Conservation (phyloP, 2,329 filamentous ascomycete genomes). For the Akanthomyces dipterigenus region DNA sequence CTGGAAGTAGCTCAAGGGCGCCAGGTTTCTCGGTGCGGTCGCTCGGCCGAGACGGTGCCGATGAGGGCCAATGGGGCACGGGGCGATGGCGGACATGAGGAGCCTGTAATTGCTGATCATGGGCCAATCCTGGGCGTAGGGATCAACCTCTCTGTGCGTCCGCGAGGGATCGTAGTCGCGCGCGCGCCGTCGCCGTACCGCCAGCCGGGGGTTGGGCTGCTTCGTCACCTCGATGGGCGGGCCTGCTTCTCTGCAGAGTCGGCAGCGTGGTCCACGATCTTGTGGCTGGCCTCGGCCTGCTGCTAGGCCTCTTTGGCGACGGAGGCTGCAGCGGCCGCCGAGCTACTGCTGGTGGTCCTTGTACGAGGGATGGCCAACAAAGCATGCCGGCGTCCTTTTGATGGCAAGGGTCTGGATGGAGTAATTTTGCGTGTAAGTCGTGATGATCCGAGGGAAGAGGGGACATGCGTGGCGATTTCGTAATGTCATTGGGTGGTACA, state of each 20-base stretch:
- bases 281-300: constrained; percentile 14
- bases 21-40: constrained; percentile 64
- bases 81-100: constrained; percentile 70
- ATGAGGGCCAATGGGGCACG: constrained; percentile 65
- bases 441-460: neutral
- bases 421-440: neutral
- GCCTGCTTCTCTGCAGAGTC: constrained; percentile 20
- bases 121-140: constrained; percentile 63
- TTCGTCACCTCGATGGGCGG: constrained; percentile 21
- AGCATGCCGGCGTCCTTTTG: neutral
- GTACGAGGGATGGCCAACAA: neutral
- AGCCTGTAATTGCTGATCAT: constrained; percentile 76
- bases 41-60: constrained; percentile 47
- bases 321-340: neutral
- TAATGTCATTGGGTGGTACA: neutral
- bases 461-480: neutral
- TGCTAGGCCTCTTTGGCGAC: constrained; percentile 5
- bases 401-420: neutral
- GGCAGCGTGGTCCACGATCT: constrained; percentile 18
- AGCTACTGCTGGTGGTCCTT: neutral
- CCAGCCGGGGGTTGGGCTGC: constrained; percentile 40
- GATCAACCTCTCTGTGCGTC: constrained; percentile 68
- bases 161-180: constrained; percentile 22
- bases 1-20: constrained; percentile 76
- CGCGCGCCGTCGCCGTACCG: constrained; percentile 32